Evolutionary conservation across 106 monocot genomes (phyloP).

Genomic region (Allium fistulosum): DNA sequence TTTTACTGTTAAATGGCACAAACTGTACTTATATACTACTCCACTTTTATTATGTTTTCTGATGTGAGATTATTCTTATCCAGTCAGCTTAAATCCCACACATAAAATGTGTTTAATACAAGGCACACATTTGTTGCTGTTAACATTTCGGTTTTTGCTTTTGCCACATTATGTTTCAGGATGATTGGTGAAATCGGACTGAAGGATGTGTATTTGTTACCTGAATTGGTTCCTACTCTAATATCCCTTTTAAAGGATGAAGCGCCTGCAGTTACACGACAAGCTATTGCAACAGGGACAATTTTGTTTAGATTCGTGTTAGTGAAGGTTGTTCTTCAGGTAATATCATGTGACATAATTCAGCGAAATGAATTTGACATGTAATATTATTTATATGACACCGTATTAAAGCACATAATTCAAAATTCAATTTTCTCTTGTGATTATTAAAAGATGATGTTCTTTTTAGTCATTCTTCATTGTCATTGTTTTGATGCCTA

Average conservation of each 20-base stretch:
- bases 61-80: not conserved
- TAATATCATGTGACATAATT: slow-evolving; percentile 6
- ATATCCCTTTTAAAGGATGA: slow-evolving; percentile 71
- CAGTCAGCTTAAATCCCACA: not conserved
- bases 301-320: slow-evolving; percentile 47
- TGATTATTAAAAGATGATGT: too few species aligned
- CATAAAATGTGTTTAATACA: too few species aligned
- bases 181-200: slow-evolving; percentile 71
- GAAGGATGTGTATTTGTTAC: slow-evolving; percentile 60
- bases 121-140: too few species aligned
- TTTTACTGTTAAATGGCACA: not conserved
- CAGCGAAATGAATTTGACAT: not conserved
- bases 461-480: too few species aligned
- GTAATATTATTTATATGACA: too few species aligned
- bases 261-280: slow-evolving; percentile 72
- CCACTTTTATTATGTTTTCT: not conserved
- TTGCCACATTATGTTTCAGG: slow-evolving; percentile 21
- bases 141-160: not conserved
- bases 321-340: slow-evolving; percentile 73
- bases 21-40: not conserved
- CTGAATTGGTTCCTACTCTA: slow-evolving; percentile 64
- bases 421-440: too few species aligned
- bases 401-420: too few species aligned
- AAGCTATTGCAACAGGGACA: slow-evolving; percentile 68
- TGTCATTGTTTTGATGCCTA: too few species aligned